Base-by-base conservation (phyloP, 2,329 filamentous ascomycete species). In the Cyphellophora attinorum region DNA sequence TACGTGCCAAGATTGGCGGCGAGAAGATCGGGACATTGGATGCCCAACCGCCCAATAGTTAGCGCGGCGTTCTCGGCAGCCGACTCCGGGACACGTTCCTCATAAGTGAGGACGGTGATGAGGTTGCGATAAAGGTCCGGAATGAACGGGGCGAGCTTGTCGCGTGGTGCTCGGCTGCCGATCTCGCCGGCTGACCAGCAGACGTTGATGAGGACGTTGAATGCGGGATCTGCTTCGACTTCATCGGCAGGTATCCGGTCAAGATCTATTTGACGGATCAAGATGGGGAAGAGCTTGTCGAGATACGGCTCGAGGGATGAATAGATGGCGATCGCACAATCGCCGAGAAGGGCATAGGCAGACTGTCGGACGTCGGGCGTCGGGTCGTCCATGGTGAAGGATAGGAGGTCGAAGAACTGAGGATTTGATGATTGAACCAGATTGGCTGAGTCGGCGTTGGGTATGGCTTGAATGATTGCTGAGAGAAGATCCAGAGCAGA, bases 141-240 rank as follows among this genome's bases (percentile, higher is more conserved):
- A 6, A 86, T 73, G 54, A 81, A 94, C 1, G 80, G 81, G 11
- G 40, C 30, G n/a, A 51, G 35, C 1, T 70, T 70, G 35, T 72
- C 76, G 18, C 68, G 65, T 42, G 79, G 76, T 46, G 79, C 75
- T 54, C 85, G 79, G 58, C 94, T 78, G 11, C 86, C 77, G 42
- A 96, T 91, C 64, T 98, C 91, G 27, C 91, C 91, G 15, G 79
- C 79, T 5, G 88, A 93, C 91, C 91, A 98, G 63, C 89, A 96
- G 14, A 91, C 89, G 55, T 98, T 98, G 70, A 96, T 98, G 40
- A 96, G 79, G 18, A 96, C 88, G 40, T 86, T 85, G 57, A 94
- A 95, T 11, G 79, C 80, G 16, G 28, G 34, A 14, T 40, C 38
- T 12, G 76, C 81, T 44, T 93, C 85, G 30, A 85, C 77, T 41